phyloP scores from a whole-genome alignment of 441 rosid species.

The Pelargonium fulgidum region DNA sequence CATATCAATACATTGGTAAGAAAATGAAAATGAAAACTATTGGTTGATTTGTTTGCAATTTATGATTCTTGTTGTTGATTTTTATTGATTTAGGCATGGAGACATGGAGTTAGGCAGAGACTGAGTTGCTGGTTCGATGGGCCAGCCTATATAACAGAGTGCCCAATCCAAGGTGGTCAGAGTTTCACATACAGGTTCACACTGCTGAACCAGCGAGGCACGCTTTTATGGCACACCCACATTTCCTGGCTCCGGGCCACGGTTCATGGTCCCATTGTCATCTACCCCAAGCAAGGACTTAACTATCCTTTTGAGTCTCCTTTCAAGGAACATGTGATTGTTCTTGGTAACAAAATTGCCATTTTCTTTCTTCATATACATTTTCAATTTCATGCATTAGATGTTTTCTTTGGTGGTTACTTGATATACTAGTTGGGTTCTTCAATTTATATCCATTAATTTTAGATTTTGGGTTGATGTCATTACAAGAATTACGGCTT shows the following conservation, averaged over 20 bases:
- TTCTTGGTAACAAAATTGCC: conserved; percentile 9
- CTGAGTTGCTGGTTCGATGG: conserved; percentile 16
- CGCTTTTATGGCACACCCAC: conserved; percentile 26
- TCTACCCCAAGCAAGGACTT: conserved; percentile 18
- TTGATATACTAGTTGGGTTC: too few species aligned
- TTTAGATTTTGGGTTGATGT: too few species aligned
- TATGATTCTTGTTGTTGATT: background rate
- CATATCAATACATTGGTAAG: conserved; percentile 21
- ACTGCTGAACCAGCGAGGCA: conserved; percentile 16
- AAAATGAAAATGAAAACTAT: background rate
- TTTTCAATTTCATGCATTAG: too few species aligned
- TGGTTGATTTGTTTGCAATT: too few species aligned
- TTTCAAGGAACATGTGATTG: conserved; percentile 15
- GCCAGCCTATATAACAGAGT: conserved; percentile 17
- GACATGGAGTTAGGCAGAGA: conserved; percentile 16
- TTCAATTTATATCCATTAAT: too few species aligned
- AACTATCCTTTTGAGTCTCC: conserved; percentile 18
- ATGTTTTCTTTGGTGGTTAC: too few species aligned
- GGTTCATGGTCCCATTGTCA: conserved; percentile 21
- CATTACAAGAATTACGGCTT: too few species aligned
- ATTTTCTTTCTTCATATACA: too few species aligned
- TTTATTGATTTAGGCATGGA: background rate
- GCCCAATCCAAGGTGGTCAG: conserved; percentile 19
- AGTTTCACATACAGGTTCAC: conserved; percentile 20
- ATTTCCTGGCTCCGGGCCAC: conserved; percentile 23